Base-by-base conservation (phyloP, 305 asterid genomes). In the Ilex paraguariensis region DNA sequence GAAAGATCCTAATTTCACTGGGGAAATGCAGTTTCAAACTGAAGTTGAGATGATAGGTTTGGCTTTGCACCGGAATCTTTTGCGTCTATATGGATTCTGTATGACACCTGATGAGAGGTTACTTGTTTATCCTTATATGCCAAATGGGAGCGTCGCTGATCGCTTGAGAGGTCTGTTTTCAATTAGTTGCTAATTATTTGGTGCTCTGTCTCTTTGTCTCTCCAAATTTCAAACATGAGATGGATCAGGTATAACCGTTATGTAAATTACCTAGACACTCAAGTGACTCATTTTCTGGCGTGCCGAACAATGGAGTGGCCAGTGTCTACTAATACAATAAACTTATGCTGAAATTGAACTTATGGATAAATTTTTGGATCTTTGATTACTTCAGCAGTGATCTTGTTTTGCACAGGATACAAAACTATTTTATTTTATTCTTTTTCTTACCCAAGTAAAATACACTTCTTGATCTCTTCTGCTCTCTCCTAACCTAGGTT, bases 1-100 rank as follows among this genome's bases (percentile, higher is more conserved):
- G 60, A 77, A 83, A 74, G 98, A 91, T 72, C 95, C 98, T 4
- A 87, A 73, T 76, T 75, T 88, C 79, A 86, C 96, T 0, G 97
- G 95, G 53, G 98, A 91, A 83, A 81, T 85, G 65, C 98, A 91
- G 84, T 91, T 86, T 69, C 98, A 91, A 76, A 91, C 98, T 10
- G 96, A 91, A 75, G 95, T 91, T 39, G 97, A 91, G 86, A 87
- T 91, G 93, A 91, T 91, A 48, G 96, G 98, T 56, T 72, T 91
- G 73, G 92, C 92, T 65, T 73, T 91, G 90, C 98, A 91, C 70
- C 83, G 97, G 60, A 88, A 91, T 77, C 96, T 91, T 66, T 74
- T 91, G 60, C 92, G 85, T 10, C 33, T 91, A 49, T 88, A 83
- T 57, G 96, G 98, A 53, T 91, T 88, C 67, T 91, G 97, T 64